Percentiles rank a stretch among this genome's conserved stretches.
Conservation (phyloP, 495 filamentous ascomycete species). For the Aspergillus kassunensis region DNA sequence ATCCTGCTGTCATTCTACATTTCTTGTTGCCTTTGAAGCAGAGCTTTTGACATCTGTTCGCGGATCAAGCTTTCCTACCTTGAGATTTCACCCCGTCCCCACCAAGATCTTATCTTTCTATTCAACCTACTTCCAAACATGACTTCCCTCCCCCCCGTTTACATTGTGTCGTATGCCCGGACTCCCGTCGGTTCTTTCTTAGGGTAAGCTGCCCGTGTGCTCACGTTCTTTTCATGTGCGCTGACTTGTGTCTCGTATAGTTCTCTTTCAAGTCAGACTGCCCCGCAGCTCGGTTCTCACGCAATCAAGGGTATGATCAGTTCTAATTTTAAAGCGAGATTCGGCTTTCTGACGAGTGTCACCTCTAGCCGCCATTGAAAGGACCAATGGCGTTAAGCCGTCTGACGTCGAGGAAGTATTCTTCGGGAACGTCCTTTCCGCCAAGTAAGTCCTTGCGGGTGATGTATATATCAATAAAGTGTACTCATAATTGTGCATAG, state of each 20-base stretch:
- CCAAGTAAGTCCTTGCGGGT: slow-evolving; percentile 58
- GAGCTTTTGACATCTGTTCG: neutral
- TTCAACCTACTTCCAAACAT: slow-evolving; percentile 28
- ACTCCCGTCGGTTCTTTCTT: slow-evolving; percentile 92
- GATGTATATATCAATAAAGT: neutral
- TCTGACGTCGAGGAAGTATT: slow-evolving; percentile 91
- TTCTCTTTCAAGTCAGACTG: slow-evolving; percentile 79
- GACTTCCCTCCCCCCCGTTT: slow-evolving; percentile 74
- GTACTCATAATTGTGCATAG: slow-evolving; percentile 42
- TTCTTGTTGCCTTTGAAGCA: neutral
- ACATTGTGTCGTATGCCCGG: slow-evolving; percentile 88
- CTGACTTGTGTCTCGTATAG: slow-evolving; percentile 37
- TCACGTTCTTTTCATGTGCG: too few species aligned
- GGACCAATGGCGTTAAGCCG: slow-evolving; percentile 78
- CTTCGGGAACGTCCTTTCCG: slow-evolving; percentile 96
- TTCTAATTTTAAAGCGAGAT: neutral
- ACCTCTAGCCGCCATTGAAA: slow-evolving; percentile 70
- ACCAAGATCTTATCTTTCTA: neutral
- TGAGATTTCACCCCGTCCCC: neutral
- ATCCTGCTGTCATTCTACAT: neutral
- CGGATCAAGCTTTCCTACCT: neutral
- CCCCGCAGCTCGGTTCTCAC: slow-evolving; percentile 82
- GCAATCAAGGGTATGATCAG: slow-evolving; percentile 75
- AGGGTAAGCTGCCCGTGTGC: too few species aligned
- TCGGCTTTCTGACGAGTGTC: slow-evolving; percentile 16